Percentiles rank a stretch among this genome's conserved stretches.
These are phyloP conservation scores for Globisporangium recalcitrans DNA, from an alignment of 352 stramenopile genomes.

Conservation along the genomic window DNA sequence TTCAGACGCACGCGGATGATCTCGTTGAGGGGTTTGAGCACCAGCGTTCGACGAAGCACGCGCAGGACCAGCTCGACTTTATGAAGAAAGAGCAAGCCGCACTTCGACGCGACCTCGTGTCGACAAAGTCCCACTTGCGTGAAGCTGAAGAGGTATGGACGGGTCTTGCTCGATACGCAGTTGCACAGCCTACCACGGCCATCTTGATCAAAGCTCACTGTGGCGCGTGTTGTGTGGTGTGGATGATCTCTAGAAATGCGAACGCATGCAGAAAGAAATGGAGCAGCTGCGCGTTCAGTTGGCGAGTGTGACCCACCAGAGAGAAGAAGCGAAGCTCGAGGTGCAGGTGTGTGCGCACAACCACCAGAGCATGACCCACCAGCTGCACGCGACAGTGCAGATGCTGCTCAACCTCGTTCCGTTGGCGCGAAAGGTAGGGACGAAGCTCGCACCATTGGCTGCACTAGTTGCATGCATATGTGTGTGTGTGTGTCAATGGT, in stretches of 20 bases:
- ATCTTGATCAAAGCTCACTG: neutral
- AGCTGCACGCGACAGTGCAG: conserved; percentile 69
- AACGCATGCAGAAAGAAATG: conserved; percentile 25
- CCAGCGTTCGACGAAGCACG: conserved; percentile 37
- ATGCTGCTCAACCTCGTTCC: conserved; percentile 71
- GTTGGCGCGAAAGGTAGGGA: conserved; percentile 41
- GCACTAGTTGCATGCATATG: neutral
- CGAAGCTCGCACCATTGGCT: neutral
- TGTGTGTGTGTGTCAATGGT: neutral
- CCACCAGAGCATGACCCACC: conserved; percentile 62
- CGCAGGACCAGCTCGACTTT: conserved; percentile 58
- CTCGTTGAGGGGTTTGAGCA: conserved; percentile 27
- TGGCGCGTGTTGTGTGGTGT: too few species aligned
- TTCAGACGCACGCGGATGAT: conserved; percentile 24
- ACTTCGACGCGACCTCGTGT: conserved; percentile 36
- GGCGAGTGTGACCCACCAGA: conserved; percentile 33
- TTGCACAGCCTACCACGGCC: neutral
- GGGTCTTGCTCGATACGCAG: neutral
- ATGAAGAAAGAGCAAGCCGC: conserved; percentile 54
- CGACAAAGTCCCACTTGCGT: conserved; percentile 42
- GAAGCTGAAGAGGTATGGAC: conserved; percentile 37
- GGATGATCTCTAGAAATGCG: conserved; percentile 17
- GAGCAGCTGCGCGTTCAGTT: conserved; percentile 31
- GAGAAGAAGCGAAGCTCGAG: conserved; percentile 53
- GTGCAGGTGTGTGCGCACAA: conserved; percentile 52